Evolutionary conservation across 2,329 filamentous ascomycete species (phyloP), one percentile per base, ranked within the genome.

Genomic region (Fusarium sp.): DNA sequence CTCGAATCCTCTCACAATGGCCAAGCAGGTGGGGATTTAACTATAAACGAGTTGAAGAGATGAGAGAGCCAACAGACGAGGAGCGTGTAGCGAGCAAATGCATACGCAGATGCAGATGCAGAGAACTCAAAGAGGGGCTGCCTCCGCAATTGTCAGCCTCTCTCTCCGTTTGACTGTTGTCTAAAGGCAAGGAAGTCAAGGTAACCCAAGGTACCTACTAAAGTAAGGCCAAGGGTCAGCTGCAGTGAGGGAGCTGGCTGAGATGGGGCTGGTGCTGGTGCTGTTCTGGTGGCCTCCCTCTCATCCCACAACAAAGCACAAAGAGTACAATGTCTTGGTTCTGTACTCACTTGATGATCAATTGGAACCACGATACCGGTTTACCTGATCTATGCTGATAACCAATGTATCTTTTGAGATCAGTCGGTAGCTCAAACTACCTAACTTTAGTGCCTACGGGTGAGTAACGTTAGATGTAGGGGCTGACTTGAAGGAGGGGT

Each of bases 131-230:
- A 69, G 70, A 71, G 71, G 71, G 71, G 61, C 66, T 53, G 67
- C 49, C 67, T 74, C 71, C 73, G 62, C 73, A 43, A 53, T 53
- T 72, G 65, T 75, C 73, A 75, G 73, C 73, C 73, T 75, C 71
- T 71, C 67, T 56, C 40, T 58, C 43, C 32, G 27, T 38, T 45
- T 58, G 43, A 44, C 47, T 24, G 49, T 41, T 34, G 38, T 41
- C 24, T 29, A 29, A 43, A 38, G 24, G 30, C 12, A 51, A 38
- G 30, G 20, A n/a, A 51, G 22, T 20, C 38, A 48, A 49, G 29
- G 47, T 34, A 34, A 51, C 13, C 32, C 15, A 32, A 32, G 20
- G 29, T 38, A n/a, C 24, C 24, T 24, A 24, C 20, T 8, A 34
- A 55, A 15, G 40, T 22, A 15, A 52, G 54, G 30, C 54, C 59